Base-by-base conservation (phyloP, 345 rosid species). In the Pugionium dolabratum region DNA sequence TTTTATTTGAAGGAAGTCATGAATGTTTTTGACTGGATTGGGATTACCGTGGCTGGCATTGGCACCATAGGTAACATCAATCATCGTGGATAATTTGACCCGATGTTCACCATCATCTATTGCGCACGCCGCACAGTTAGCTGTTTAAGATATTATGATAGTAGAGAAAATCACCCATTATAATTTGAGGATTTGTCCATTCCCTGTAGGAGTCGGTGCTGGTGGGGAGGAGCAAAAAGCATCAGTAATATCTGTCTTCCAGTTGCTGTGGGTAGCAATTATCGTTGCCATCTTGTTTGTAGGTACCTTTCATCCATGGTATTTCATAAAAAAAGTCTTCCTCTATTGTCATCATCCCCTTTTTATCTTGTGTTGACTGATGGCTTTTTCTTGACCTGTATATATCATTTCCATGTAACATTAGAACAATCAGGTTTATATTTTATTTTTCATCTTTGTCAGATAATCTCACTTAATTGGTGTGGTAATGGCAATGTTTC, bases 11-110 rank as follows among this genome's bases (percentile, higher is more conserved):
- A 90, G 83, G 99, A 94, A 76, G 84, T 88, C 43, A 88, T 94
- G 95, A 94, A 90, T 79, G 80, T 76, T 40, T 69, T 90, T 77
- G 99, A 94, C 80, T 94, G 99, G 99, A 77, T 87, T 74, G 99
- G 95, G 69, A 88, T 94, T 69, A 86, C 95, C 1, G 52, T 94
- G 47, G 99, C 99, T 0, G 99, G 93, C 63, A 84, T 94, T 73
- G 99, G 99, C 75, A 85, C 99, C 72, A 85, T 94, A 79, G 99
- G 99, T 93, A 80, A 82, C 54, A 69, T 48, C 34, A 76, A 54
- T 50, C 70, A 39, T 64, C 61, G 29, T 65, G 48, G 6, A 36
- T 73, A 64, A 61, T 70, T 55, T 8, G 39, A 54, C 48, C 18
- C 3, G 28, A 18, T 44, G 11, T 27, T 18, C 4, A 9, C 29